Percentiles rank a stretch among this genome's conserved stretches.
Evolutionary conservation across 176 grass and related monocot species (phyloP).

Genomic region (Bolboschoenus planiculmis): DNA sequence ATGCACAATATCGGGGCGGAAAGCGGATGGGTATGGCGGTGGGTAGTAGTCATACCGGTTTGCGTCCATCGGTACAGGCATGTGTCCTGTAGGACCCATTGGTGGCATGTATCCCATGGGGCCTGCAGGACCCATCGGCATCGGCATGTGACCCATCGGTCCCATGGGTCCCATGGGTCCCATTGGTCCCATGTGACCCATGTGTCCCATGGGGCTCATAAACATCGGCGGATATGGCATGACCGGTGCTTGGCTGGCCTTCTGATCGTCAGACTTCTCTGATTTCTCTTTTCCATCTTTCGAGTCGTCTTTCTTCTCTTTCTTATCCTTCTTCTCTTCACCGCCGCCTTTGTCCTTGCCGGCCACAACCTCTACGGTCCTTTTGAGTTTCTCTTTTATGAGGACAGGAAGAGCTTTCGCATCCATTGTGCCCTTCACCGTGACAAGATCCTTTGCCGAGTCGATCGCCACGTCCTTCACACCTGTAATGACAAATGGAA

Average conservation of each 20-base stretch:
- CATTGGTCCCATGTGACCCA: neutral
- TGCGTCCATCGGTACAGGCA: neutral
- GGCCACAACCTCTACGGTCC: slow-evolving; percentile 13
- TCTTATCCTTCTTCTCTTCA: slow-evolving; percentile 11
- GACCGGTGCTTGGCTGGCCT: neutral
- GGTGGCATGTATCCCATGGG: neutral
- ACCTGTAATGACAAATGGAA: neutral
- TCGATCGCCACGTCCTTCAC: slow-evolving; percentile 21
- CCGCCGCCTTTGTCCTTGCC: neutral
- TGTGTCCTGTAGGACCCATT: neutral
- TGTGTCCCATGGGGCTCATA: neutral
- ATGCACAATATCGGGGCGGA: neutral
- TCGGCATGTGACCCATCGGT: neutral
- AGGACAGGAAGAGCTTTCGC: slow-evolving; percentile 13
- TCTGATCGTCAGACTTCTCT: slow-evolving; percentile 10
- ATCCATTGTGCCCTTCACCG: slow-evolving; percentile 39
- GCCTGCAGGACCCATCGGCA: neutral
- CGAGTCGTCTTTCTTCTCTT: slow-evolving; percentile 5
- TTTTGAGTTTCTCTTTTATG: slow-evolving; percentile 24
- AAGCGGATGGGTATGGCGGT: neutral
- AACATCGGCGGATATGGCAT: neutral
- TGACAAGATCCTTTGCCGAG: slow-evolving; percentile 23
- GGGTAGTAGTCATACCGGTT: neutral
- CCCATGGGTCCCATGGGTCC: neutral
- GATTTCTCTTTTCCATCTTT: neutral